Base-by-base conservation (phyloP, 805 yeast genomes). In the Barnettozyma wickerhamii region DNA sequence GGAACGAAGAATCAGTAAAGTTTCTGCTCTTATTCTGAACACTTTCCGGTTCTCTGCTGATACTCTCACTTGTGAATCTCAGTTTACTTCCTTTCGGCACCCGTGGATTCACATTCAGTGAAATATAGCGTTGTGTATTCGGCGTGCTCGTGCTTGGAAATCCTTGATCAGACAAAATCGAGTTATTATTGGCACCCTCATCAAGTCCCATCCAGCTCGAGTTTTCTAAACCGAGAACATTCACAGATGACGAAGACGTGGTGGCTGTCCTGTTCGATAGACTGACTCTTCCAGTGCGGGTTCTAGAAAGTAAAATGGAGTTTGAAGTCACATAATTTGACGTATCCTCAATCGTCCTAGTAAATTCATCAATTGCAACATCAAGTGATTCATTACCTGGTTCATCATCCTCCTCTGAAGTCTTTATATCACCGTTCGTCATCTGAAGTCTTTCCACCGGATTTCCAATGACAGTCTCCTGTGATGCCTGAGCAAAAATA, bases 121-220 rank as follows among this genome's bases (percentile, higher is more conserved):
- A 48, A n/a, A 53, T 46, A 33, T 56, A 56, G 14, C 57, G 31
- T 21, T 48, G 36, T 2, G 55, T 50, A 10, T 42, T 38, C 4
- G 58, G 59, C 4, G 60, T 54, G 3, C 48, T 42, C 2, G 55
- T 43, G 2, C 49, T 30, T 5, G 35, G 14, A 15, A 30, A 15
- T 9, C 23, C 40, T 21, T 33, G 19, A 3, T 24, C 30, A 13
- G 18, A 17, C 5, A 38, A 13, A 14, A 33, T n/a, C 30, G 19
- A 30, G 6, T 4, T 43, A n/a, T 18, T 39, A 39, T 7, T 41
- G 46, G 23, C 18, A 17, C 43, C 50, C 20, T 58, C 64, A 38
- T 57, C 50, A 4, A 77, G 72, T 40, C 74, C 79, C 78, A 74
- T 73, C 79, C 80, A 75, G 41, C 66, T 69, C 63, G 30, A 71